Conservation (phyloP, 257 asterid species). For the Solanum corneliomulleri region DNA sequence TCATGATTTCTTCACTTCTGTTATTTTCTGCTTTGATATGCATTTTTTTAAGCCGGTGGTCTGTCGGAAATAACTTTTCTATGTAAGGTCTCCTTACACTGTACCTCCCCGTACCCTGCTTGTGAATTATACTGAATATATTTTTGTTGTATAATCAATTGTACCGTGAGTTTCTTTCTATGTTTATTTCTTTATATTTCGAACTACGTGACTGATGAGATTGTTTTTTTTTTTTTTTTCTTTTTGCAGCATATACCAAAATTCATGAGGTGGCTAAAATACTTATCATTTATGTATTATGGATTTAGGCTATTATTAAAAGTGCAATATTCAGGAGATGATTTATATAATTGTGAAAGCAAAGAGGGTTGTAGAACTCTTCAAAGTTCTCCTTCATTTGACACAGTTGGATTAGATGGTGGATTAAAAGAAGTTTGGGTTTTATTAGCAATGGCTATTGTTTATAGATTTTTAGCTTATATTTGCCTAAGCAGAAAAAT, state of each 20-base stretch:
- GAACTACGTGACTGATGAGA: background rate
- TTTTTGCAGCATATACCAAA: slow-evolving; percentile 71
- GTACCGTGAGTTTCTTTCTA: accelerated
- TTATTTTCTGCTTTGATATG: background rate
- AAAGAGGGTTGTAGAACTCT: slow-evolving; percentile 49
- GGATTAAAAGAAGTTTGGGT: slow-evolving; percentile 82
- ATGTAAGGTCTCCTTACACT: background rate
- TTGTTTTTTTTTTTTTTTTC: no score
- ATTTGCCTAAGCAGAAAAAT: slow-evolving; percentile 54
- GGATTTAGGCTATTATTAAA: slow-evolving; percentile 83
- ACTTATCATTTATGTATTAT: slow-evolving; percentile 75
- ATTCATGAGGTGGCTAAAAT: slow-evolving; percentile 86
- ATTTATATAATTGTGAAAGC: slow-evolving; percentile 67
- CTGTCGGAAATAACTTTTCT: no score
- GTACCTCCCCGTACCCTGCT: accelerated
- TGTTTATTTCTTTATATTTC: background rate
- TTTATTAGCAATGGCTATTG: slow-evolving; percentile 69
- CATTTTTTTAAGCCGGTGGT: no score
- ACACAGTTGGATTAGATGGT: slow-evolving; percentile 58
- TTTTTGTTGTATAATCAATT: background rate
- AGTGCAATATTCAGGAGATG: slow-evolving; percentile 72
- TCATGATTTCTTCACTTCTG: background rate
- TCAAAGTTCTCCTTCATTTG: slow-evolving; percentile 87
- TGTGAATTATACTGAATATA: accelerated
- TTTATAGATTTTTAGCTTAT: slow-evolving; percentile 60